Evolutionary conservation across 768 basidiomycete species (phyloP).

Genomic region (Chiua virens): DNA sequence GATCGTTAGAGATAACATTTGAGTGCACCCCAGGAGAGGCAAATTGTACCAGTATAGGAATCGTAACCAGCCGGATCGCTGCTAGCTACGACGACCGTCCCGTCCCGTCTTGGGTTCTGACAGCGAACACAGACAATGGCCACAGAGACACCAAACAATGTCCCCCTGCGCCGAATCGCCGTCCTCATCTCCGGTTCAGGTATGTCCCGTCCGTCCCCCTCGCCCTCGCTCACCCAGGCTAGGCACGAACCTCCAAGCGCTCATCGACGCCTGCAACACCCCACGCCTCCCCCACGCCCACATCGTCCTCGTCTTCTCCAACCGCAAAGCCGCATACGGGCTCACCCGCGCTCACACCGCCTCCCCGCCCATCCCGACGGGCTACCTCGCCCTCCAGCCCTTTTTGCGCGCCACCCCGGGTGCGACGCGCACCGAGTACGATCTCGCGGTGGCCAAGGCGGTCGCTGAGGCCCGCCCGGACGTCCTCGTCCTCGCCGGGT

Average conservation of each 20-base stretch:
- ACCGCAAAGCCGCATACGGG: constrained; percentile 89
- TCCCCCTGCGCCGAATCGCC: constrained; percentile 37
- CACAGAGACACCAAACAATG: neutral
- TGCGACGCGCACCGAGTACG: constrained; percentile 82
- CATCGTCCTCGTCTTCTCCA: constrained; percentile 86
- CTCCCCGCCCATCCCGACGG: constrained; percentile 76
- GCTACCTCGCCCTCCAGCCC: constrained; percentile 80
- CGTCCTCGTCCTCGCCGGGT: constrained; percentile 92
- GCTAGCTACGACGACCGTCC: neutral
- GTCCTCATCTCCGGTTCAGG: constrained; percentile 72
- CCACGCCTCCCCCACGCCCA: constrained; percentile 64
- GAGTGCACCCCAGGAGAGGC: too few species aligned
- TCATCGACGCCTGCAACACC: constrained; percentile 86
- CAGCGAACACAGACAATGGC: neutral
- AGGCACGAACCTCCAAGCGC: constrained; percentile 97
- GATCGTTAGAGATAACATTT: too few species aligned
- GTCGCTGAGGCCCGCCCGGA: constrained; percentile 70
- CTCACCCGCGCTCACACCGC: constrained; percentile 75
- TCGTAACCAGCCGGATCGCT: constrained; percentile 1
- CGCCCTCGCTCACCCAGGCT: neutral
- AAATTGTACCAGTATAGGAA: neutral
- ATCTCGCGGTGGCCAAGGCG: constrained; percentile 71
- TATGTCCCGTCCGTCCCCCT: constrained; percentile 16
- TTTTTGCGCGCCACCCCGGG: constrained; percentile 74
- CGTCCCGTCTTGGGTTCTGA: neutral